These are phyloP conservation scores for Erythrophleum fordii DNA, from an alignment of 306 rosid species.

Conservation along the genomic window DNA sequence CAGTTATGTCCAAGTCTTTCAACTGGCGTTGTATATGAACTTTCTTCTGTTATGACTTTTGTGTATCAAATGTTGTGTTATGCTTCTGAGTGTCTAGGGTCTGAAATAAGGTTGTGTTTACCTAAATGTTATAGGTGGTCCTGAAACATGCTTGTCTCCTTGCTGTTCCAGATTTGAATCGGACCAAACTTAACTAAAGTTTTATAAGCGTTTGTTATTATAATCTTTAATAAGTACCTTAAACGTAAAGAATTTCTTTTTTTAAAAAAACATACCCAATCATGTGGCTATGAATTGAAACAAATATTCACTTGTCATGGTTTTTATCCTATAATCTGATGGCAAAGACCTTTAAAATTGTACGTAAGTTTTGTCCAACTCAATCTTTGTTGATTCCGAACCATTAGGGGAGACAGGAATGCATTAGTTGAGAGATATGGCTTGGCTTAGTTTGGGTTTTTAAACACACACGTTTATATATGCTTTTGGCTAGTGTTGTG, in stretches of 20 bases:
- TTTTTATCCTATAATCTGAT: no score
- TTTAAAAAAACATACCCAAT: not conserved
- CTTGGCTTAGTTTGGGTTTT: not conserved
- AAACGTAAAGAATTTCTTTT: no score
- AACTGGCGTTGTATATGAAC: constrained; percentile 20
- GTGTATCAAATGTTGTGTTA: not conserved
- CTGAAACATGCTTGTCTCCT: not conserved
- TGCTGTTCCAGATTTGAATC: not conserved
- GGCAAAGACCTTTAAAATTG: not conserved
- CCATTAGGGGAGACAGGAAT: no score
- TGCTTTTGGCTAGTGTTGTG: no score
- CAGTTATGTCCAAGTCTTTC: not conserved
- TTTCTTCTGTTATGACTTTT: not conserved
- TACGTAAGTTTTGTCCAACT: not conserved
- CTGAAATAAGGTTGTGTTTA: constrained; percentile 1
- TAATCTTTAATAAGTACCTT: not conserved
- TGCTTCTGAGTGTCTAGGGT: not conserved
- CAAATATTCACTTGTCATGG: not conserved
- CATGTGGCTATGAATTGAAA: not conserved
- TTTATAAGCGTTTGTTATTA: not conserved
- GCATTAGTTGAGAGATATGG: not conserved
- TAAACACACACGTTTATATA: no score
- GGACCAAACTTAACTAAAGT: not conserved
- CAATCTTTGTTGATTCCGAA: not conserved
- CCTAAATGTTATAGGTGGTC: not conserved